phyloP scores from a whole-genome alignment of 257 asterid genomes.

The Ilex asprella region DNA sequence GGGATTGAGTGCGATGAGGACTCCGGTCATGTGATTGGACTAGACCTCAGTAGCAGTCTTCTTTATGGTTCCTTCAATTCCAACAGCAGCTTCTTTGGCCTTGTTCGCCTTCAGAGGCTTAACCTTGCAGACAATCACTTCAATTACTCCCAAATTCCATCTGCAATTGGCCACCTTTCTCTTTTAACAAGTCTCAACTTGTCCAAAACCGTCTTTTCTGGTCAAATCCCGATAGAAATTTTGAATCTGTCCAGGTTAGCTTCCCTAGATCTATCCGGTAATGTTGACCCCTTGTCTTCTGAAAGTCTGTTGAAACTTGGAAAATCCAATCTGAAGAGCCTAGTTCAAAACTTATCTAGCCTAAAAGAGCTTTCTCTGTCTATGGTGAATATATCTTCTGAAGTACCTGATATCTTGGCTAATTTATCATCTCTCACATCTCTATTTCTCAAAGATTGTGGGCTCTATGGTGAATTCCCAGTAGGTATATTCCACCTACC shows the following conservation, averaged over 20 bases:
- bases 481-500: too few relatives aligned
- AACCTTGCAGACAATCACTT: constrained; percentile 1
- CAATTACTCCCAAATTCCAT: background rate
- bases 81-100: background rate
- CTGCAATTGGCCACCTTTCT: background rate
- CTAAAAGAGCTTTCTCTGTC: background rate
- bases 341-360: background rate
- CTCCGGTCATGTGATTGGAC: background rate
- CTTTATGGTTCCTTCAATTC: background rate
- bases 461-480: too few relatives aligned
- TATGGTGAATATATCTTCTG: background rate
- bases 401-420: background rate
- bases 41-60: background rate
- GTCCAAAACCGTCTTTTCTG: background rate
- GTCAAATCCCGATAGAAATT: background rate
- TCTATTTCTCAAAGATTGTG: background rate
- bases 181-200: background rate
- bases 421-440: background rate
- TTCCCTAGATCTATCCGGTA: background rate
- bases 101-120: background rate
- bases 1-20: background rate
- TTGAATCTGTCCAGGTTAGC: background rate
- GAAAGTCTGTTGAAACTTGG: background rate
- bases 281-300: background rate
- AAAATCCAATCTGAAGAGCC: background rate